Conservation (phyloP, 2,329 filamentous ascomycete species). For the Colletotrichum endophyticum region DNA sequence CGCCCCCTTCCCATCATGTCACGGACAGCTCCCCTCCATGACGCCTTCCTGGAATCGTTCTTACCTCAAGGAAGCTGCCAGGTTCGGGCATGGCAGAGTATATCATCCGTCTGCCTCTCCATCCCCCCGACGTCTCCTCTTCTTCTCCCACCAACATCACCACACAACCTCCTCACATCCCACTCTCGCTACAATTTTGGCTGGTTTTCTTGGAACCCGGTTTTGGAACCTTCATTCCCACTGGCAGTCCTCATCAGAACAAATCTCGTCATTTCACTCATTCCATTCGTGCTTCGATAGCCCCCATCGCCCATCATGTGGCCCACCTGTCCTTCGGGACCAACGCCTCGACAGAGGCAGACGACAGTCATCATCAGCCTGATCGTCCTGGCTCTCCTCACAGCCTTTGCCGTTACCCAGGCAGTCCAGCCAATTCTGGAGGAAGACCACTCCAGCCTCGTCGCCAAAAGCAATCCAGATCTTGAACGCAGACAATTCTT, state of each 20-base stretch:
- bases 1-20: neutral
- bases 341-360: neutral
- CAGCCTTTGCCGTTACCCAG: neutral
- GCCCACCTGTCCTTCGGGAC: neutral
- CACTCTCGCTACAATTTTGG: constrained; percentile 20
- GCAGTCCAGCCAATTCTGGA: neutral
- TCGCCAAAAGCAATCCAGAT: neutral
- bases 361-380: neutral
- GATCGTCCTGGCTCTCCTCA: neutral
- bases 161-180: neutral
- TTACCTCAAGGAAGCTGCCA: neutral
- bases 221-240: constrained; percentile 18
- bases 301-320: neutral
- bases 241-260: neutral
- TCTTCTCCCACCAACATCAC: neutral
- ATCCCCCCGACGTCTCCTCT: neutral
- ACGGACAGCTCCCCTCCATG: fast-evolving
- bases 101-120: neutral
- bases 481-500: constrained; percentile 1
- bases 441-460: neutral
- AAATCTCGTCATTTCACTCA: neutral
- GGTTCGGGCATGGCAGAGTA: neutral
- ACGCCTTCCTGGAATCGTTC: neutral
- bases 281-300: neutral
- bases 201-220: constrained; percentile 17